A percentile compares a stretch with the other conserved stretches of the same genome.
These are phyloP conservation scores for Fonsecaea erecta DNA, from an alignment of 2,329 filamentous ascomycete species.

Conservation along the genomic window DNA sequence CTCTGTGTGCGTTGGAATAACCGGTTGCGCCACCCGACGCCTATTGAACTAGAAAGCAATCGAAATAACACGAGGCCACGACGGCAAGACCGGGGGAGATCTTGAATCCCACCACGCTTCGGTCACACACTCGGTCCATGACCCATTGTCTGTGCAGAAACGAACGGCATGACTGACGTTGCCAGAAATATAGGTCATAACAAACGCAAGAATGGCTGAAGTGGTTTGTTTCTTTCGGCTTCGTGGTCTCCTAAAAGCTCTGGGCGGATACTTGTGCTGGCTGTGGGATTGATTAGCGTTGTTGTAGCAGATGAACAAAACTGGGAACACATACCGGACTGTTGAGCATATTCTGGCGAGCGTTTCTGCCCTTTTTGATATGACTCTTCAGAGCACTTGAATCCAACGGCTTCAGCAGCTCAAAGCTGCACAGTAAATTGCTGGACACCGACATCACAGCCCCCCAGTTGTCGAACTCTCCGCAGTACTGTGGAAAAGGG, in stretches of 20 bases:
- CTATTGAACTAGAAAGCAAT: conserved; percentile 4
- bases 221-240: not conserved
- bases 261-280: conserved; percentile 52
- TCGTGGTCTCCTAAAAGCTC: conserved; percentile 44
- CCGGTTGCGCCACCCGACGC: conserved; percentile 8
- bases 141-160: not conserved
- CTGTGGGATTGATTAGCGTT: conserved; percentile 37
- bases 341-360: conserved; percentile 92
- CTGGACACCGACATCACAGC: conserved; percentile 97
- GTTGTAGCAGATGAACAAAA: not conserved
- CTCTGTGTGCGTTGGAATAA: conserved; percentile 4
- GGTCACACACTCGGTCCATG: not conserved
- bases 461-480: conserved; percentile 99
- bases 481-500: conserved; percentile 74
- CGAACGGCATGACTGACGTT: not conserved
- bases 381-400: conserved; percentile 96
- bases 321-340: conserved; percentile 74
- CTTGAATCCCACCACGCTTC: not conserved
- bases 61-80: not conserved
- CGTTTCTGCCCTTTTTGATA: conserved; percentile 97
- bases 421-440: conserved; percentile 94
- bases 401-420: conserved; percentile 93
- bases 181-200: not conserved
- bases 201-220: conserved; percentile 7
- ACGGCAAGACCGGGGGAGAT: not conserved